Evolutionary conservation across 1,284 basidiomycete genomes (phyloP), one percentile per base, ranked within the genome.

Genomic region (Boletus subluridellus): DNA sequence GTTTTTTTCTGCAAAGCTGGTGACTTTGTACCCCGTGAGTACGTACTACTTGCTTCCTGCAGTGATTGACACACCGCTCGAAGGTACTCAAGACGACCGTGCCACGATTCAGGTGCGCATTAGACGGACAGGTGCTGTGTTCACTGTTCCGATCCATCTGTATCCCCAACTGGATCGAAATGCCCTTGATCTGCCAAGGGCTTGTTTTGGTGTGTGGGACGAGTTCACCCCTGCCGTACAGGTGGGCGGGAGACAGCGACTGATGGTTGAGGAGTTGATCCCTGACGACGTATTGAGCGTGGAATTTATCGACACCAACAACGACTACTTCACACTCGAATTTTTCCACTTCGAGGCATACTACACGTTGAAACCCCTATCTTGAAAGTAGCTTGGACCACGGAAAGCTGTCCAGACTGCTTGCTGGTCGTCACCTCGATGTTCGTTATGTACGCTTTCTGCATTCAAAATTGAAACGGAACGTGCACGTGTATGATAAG

Each of bases 161-260:
- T 2, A 28, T 28, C 26, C 5, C 15, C 2, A 1, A 17, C 2
- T 4, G 15, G 0, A 0, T 17, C 6, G 9, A 2, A 8, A 6
- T 47, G 10, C 2, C 28, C 5, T 4, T n/a, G 28, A 30, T n/a
- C 45, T 2, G 28, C 17, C 46, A 21, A 4, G 6, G 0, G 10
- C 11, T 10, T 4, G 3, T 30, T 30, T 32, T 21, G 28, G 28
- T 4, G 45, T 30, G 3, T 46, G 28, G 45, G 45, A 46, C 6
- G 28, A 30, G 45, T 30, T 46, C 17, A 30, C 15, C 9, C 44
- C 45, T 11, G 45, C 28, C 9, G 1, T n/a, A 30, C 45, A 28
- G 44, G 44, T 10, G 44, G 28, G 28, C 9, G 26, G 44, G 45
- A 30, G 28, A 30, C 28, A 11, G 45, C 9, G 5, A n/a, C 45